Evolutionary conservation across 768 basidiomycete genomes (phyloP).

Genomic region (Lentinula sp.): DNA sequence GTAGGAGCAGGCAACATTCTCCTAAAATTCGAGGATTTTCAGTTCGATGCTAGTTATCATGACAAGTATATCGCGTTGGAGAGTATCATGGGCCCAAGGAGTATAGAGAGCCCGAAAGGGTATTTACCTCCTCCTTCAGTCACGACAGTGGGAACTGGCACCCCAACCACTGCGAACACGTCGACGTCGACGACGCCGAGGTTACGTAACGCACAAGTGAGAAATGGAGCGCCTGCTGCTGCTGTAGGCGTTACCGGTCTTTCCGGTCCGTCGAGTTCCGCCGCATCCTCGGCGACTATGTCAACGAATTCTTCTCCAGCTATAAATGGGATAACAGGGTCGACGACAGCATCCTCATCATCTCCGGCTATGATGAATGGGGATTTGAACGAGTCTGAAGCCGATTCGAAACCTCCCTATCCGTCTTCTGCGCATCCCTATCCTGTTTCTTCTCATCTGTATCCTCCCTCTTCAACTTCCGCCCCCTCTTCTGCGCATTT

Average conservation of each 20-base stretch:
- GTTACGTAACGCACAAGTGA: slow-evolving; percentile 20
- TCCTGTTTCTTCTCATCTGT: neutral
- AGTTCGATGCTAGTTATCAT: slow-evolving; percentile 67
- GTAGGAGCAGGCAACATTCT: slow-evolving; percentile 12
- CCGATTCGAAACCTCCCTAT: neutral
- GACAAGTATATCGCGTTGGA: slow-evolving; percentile 74
- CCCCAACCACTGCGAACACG: neutral
- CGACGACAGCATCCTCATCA: no score
- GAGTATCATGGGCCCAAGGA: slow-evolving; percentile 45
- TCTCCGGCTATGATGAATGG: no score
- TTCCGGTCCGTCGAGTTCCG: neutral
- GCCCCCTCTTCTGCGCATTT: neutral
- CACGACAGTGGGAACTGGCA: neutral
- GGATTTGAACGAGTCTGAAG: neutral
- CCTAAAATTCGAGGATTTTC: slow-evolving; percentile 68
- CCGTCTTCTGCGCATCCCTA: neutral
- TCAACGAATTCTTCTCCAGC: neutral
- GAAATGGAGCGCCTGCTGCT: slow-evolving; percentile 21
- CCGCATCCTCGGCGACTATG: neutral
- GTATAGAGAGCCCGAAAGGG: slow-evolving; percentile 34
- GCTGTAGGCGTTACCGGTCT: slow-evolving; percentile 12
- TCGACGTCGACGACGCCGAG: slow-evolving; percentile 19
- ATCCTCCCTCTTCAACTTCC: neutral
- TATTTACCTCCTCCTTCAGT: slow-evolving; percentile 24
- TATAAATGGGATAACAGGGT: neutral